Evolutionary conservation across 768 basidiomycete genomes (phyloP).

Genomic region (Rhizopogon salebrosus): DNA sequence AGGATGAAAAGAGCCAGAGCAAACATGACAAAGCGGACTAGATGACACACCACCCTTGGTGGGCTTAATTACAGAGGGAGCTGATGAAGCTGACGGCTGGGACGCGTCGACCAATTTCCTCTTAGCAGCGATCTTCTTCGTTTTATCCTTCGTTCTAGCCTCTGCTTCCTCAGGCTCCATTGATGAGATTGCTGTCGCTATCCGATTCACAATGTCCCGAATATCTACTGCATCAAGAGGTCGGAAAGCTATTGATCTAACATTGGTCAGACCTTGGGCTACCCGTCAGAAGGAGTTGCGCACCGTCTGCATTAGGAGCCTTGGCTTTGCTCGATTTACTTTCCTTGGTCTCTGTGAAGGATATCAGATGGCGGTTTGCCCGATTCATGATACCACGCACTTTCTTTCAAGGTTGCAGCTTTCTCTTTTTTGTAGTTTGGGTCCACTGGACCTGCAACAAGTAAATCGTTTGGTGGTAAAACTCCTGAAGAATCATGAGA

Average conservation of each 20-base stretch:
- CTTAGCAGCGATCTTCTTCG: background rate
- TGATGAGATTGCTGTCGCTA: background rate
- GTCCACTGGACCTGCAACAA: too few species aligned
- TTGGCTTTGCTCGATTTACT: background rate
- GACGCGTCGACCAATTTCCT: background rate
- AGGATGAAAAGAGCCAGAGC: slow-evolving; percentile 42
- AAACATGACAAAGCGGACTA: slow-evolving; percentile 37
- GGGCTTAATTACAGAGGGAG: background rate
- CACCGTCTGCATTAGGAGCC: background rate
- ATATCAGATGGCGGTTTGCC: background rate
- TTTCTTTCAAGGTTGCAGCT: background rate
- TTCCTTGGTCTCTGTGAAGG: background rate
- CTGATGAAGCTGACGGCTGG: background rate
- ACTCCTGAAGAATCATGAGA: background rate
- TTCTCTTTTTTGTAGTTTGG: background rate
- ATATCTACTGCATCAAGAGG: background rate
- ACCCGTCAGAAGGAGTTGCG: background rate
- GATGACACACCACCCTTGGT: slow-evolving; percentile 1
- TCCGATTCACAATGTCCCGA: background rate
- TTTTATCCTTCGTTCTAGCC: background rate
- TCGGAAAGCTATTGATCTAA: background rate
- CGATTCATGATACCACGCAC: background rate
- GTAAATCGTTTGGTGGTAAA: background rate
- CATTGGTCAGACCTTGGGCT: background rate
- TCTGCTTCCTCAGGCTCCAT: too few species aligned